Evolutionary conservation across 805 yeast species (phyloP), one percentile per base, ranked within the genome.

Genomic region (Pichia insulana): DNA sequence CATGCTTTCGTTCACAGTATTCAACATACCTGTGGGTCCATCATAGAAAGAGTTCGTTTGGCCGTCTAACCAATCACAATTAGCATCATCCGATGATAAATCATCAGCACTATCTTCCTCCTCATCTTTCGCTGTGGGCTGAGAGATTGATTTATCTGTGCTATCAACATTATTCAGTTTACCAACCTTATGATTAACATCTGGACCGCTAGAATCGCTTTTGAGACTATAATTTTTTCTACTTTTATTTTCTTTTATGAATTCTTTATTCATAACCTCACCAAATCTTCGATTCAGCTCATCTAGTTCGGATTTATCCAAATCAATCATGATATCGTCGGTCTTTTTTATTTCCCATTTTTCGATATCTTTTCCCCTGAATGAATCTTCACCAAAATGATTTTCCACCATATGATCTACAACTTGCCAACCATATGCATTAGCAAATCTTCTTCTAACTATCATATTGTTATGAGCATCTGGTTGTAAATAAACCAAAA

Each of bases 401-500:
- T 75, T 73, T 13, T 73, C 67, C 1, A 83, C 84, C 50, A 89
- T 54, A 59, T 90, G 96, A 35, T 80, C 82, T n/a, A 90, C 70
- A 0, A 87, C 95, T 1, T 84, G 86, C 92, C 96, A 87, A 2
- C 98, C 98, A 62, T 82, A 89, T 0, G 96, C 92, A 62, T 90
- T 90, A 6, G 94, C 81, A 67, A 85, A 92, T 47, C 85, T 65
- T 50, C 98, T 70, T 48, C 98, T 68, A 1, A 90, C 97, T 22
- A 86, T 71, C 25, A 92, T 88, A 55, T 88, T 90, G 55, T 90
- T 90, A 57, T 90, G 98, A 0, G 98, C 96, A 59, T 90, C 98
- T 0, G 97, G 96, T 49, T 78, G 74, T 49, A 92, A 64, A 34
- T 78, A 78, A 1, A 89, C 96, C 22, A 92, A 63, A 3, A 92